Conservation (phyloP, 352 stramenopile species). For the Phytophthora megakarya region DNA sequence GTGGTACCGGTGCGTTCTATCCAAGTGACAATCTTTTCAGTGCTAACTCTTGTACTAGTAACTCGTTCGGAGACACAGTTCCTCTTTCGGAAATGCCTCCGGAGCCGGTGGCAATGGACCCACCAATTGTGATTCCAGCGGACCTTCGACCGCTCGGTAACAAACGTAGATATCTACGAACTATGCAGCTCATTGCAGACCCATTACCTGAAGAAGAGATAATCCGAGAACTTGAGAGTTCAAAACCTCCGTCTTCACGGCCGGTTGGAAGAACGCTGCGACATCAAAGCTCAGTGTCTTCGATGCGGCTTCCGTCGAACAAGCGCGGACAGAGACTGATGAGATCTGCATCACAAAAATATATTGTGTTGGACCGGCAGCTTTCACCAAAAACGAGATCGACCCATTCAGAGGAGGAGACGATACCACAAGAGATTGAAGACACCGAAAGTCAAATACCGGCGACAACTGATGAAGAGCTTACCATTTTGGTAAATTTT, state of each 20-base stretch:
- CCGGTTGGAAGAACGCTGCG: slow-evolving; percentile 1
- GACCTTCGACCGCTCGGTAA: slow-evolving; percentile 55
- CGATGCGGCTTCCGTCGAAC: slow-evolving; percentile 12
- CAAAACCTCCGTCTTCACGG: background rate
- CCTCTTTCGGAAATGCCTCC: slow-evolving; percentile 45
- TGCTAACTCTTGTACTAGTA: slow-evolving; percentile 34
- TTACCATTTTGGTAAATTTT: background rate
- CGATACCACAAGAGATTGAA: background rate
- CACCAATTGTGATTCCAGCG: slow-evolving; percentile 56
- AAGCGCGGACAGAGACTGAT: slow-evolving; percentile 26
- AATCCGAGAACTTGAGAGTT: slow-evolving; percentile 12
- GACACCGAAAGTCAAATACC: background rate
- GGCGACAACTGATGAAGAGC: background rate
- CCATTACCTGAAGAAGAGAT: slow-evolving; percentile 11
- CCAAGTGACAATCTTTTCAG: background rate
- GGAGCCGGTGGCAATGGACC: slow-evolving; percentile 48
- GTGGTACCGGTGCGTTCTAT: slow-evolving; percentile 62
- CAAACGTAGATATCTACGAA: slow-evolving; percentile 60
- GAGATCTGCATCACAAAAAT: slow-evolving; percentile 24
- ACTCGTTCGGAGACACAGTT: slow-evolving; percentile 58
- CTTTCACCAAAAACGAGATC: slow-evolving; percentile 3
- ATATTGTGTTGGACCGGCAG: slow-evolving; percentile 12
- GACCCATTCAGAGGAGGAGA: slow-evolving; percentile 7
- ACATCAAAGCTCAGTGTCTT: slow-evolving; percentile 28
- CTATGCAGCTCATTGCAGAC: slow-evolving; percentile 61